A percentile compares a stretch with the other conserved stretches of the same genome.
These are phyloP conservation scores for Darksidea phi DNA, from an alignment of 495 filamentous ascomycete species.

Conservation along the genomic window DNA sequence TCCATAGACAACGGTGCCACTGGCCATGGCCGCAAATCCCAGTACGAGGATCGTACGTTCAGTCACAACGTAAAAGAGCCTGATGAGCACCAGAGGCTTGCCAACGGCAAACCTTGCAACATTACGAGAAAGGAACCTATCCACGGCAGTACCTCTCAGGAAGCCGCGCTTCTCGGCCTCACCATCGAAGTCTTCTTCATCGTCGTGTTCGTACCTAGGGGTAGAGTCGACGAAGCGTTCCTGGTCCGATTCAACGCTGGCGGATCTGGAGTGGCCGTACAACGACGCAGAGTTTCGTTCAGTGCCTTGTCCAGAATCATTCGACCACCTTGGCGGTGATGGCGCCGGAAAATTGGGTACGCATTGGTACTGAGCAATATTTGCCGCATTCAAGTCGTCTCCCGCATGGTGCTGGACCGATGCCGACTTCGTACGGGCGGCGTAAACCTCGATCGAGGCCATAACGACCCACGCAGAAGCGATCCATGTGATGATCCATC, in stretches of 20 bases:
- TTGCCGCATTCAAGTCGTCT: conserved; percentile 66
- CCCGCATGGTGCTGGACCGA: conserved; percentile 54
- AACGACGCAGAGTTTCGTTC: conserved; percentile 69
- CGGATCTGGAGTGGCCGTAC: conserved; percentile 61
- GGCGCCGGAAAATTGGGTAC: conserved; percentile 47
- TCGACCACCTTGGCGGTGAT: conserved; percentile 64
- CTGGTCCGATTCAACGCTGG: conserved; percentile 53
- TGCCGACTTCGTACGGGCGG: conserved; percentile 49
- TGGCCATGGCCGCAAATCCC: conserved; percentile 62
- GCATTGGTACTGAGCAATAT: conserved; percentile 62
- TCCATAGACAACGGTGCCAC: conserved; percentile 66
- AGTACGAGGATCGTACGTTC: conserved; percentile 64
- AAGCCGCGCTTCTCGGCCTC: conserved; percentile 47
- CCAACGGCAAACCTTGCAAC: conserved; percentile 60
- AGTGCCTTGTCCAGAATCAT: conserved; percentile 87
- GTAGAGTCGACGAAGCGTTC: conserved; percentile 46
- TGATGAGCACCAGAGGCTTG: conserved; percentile 58
- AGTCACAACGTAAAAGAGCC: conserved; percentile 58
- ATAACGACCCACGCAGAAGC: conserved; percentile 66
- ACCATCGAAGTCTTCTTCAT: conserved; percentile 47
- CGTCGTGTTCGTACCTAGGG: conserved; percentile 51
- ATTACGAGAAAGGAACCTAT: conserved; percentile 48
- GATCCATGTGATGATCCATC: conserved; percentile 80
- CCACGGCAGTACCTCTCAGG: conserved; percentile 48
- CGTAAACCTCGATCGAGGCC: conserved; percentile 50